A percentile compares a stretch with the other conserved stretches of the same genome.
Evolutionary conservation across 306 rosid species (phyloP).

Genomic region (Mucuna pruriens): DNA sequence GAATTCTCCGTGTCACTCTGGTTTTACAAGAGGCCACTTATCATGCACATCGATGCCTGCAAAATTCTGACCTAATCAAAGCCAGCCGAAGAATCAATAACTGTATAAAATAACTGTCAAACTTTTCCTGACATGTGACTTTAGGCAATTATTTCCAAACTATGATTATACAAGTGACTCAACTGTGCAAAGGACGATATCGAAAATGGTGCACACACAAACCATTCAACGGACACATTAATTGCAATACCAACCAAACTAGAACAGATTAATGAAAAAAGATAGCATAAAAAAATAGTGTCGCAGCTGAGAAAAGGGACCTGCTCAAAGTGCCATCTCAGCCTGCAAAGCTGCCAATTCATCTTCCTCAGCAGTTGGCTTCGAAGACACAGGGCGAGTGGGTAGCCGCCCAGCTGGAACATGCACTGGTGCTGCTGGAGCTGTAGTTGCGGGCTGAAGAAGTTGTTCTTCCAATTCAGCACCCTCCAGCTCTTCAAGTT

Average conservation of each 20-base stretch:
- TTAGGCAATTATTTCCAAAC: neutral
- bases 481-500: conserved; percentile 98
- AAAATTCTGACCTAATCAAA: conserved; percentile 43
- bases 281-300: conserved; percentile 12
- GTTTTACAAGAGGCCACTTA: conserved; percentile 44
- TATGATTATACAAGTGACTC: conserved; percentile 23
- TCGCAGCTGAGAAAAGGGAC: conserved; percentile 42
- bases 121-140: conserved; percentile 15
- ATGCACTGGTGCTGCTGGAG: conserved; percentile 87
- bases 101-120: neutral
- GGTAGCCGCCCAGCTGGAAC: conserved; percentile 80
- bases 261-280: neutral
- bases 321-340: conserved; percentile 95
- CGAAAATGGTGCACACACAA: conserved; percentile 28
- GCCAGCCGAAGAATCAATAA: conserved; percentile 16
- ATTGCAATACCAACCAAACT: conserved; percentile 31
- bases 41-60: conserved; percentile 49
- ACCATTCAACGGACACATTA: conserved; percentile 18
- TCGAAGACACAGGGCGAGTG: conserved; percentile 67
- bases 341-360: conserved; percentile 97
- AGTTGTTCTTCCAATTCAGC: conserved; percentile 98
- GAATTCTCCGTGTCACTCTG: conserved; percentile 47
- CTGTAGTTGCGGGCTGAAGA: conserved; percentile 93
- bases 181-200: conserved; percentile 20
- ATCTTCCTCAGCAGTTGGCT: conserved; percentile 86